phyloP scores from a whole-genome alignment of 345 rosid genomes.

The Boechera retrofracta region DNA sequence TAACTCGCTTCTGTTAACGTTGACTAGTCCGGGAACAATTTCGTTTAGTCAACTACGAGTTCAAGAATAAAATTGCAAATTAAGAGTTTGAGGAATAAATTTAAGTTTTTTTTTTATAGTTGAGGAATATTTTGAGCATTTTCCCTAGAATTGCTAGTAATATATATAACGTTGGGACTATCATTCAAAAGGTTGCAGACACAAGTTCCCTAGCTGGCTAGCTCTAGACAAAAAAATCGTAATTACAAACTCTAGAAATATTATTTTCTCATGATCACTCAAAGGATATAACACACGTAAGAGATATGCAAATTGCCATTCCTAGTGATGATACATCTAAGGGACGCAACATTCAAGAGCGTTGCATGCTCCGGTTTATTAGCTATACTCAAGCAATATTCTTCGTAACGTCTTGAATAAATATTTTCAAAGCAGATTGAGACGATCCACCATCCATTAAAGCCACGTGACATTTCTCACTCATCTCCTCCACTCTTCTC shows the following conservation, averaged over 20 bases:
- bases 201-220: no score
- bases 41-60: no score
- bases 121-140: no score
- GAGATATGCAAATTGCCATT: background rate
- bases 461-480: slow-evolving; percentile 39
- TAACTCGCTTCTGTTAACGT: no score
- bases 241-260: no score
- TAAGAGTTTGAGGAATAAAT: no score
- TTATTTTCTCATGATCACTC: background rate
- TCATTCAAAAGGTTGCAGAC: no score
- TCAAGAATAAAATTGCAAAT: no score
- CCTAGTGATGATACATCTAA: background rate
- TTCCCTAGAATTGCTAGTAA: no score
- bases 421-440: slow-evolving; percentile 4
- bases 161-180: no score
- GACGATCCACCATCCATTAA: slow-evolving; percentile 51
- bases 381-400: background rate
- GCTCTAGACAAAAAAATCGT: background rate
- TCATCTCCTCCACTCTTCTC: slow-evolving; percentile 43
- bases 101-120: no score
- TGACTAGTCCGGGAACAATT: no score
- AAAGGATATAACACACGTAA: background rate
- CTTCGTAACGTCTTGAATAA: slow-evolving; percentile 35
- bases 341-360: background rate
- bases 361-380: background rate